A percentile compares a stretch with the other conserved stretches of the same genome.
Conservation (phyloP, 352 stramenopile genomes). For the Pythium insidiosum region DNA sequence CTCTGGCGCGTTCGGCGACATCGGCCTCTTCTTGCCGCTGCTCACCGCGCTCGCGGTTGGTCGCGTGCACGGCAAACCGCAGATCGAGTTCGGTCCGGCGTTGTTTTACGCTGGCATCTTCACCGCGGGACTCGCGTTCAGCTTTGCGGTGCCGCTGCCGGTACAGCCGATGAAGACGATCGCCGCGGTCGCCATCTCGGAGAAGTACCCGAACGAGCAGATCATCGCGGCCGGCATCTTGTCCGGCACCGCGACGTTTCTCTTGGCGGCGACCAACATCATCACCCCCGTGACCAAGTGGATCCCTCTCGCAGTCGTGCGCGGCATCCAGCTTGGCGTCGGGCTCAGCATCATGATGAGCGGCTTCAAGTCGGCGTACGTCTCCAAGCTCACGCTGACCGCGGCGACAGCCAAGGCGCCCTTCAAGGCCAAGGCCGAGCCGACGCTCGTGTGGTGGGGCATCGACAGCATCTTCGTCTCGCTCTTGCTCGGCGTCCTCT, state of each 20-base stretch:
- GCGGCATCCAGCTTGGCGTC: conserved; percentile 89
- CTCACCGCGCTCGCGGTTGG: conserved; percentile 85
- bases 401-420: conserved; percentile 8
- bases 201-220: conserved; percentile 61
- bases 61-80: conserved; percentile 45
- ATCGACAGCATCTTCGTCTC: conserved; percentile 64
- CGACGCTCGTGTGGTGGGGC: conserved; percentile 41
- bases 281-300: conserved; percentile 86
- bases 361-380: conserved; percentile 70
- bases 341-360: conserved; percentile 81
- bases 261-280: conserved; percentile 81
- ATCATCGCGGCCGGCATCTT: conserved; percentile 86
- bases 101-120: conserved; percentile 90
- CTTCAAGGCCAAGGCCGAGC: conserved; percentile 21
- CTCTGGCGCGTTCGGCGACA: conserved; percentile 89
- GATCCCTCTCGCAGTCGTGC: conserved; percentile 86
- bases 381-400: conserved; percentile 25
- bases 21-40: conserved; percentile 92
- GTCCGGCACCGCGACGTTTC: conserved; percentile 59
- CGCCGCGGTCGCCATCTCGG: conserved; percentile 82
- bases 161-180: conserved; percentile 96
- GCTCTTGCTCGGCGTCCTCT: conserved; percentile 60
- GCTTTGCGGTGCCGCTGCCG: conserved; percentile 91
- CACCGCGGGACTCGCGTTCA: conserved; percentile 76
- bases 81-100: conserved; percentile 84